Base-by-base conservation (phyloP, 2,329 filamentous ascomycete genomes). In the Verticillium nonalfalfae region DNA sequence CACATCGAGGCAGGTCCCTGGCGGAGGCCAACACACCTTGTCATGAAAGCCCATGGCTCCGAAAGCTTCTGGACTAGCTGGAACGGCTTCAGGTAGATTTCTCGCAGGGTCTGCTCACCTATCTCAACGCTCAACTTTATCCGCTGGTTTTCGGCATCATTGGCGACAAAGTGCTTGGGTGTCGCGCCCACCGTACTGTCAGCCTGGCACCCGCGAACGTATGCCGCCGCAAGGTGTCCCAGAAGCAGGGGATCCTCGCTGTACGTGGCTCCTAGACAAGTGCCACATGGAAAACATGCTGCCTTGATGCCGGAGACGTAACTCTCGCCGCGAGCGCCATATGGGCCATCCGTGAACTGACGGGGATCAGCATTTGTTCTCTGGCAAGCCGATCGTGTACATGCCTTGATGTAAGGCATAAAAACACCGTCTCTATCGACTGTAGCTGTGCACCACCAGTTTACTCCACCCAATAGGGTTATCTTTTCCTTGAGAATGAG, bases 71-170 rank as follows among this genome's bases (percentile, higher is more conserved):
- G 33, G 7, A 80, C 78, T 31, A 86, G 74, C 72, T 85, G 82
- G 68, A 86, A 86, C 0, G 84, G 81, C 59, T 84, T 74, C 7
- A 83, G 71, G 65, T 86, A 85, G 45, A 86, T 80, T 73, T 86
- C 73, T 0, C 73, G 68, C 18, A 75, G 57, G 0, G 73, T 65
- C 0, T 73, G 68, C 56, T 73, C 68, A 15, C 63, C 66, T 6
- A 75, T 69, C 1, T 66, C 64, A n/a, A 69, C 68, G 52, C 74
- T 69, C 14, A 74, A 66, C 0, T 66, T 71, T 1, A 69, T 67
- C 4, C 72, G 64, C 2, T 68, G 64, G 2, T 68, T 72, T 59
- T 74, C 72, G 38, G 71, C 68, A 59, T 80, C 78, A 63, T 79
- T 80, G 26, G 57, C 57, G 21, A 58, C 57, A 18, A 58, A 58